Base-by-base conservation (phyloP, 2,329 filamentous ascomycete genomes). In the Ophiocordyceps camponoti-saundersi region DNA sequence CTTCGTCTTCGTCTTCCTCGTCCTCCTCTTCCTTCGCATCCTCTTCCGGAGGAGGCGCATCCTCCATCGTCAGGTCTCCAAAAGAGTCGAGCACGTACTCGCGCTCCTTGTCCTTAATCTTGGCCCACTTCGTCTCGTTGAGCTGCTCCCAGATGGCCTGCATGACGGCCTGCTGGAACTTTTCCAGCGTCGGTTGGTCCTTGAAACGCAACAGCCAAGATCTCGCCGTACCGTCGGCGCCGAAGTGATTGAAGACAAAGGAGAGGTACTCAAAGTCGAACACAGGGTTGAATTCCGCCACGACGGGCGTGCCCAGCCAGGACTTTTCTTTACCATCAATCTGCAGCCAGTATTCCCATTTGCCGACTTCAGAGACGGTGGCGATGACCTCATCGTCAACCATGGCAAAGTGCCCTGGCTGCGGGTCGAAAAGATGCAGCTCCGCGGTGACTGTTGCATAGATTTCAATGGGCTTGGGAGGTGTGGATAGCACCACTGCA, bases 241-340 rank as follows among this genome's bases (percentile, higher is more conserved):
- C 77, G 61, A 95, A 96, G 61, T 95, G 88, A 58, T 98, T 98
- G 74, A 98, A 98, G 58, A 98, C 95, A 61, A 96, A 96, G 0
- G 90, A 96, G n/a, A 95, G 72, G 57, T 90, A 96, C 62, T 98
- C 92, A 54, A 95, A 96, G 66, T 96, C 96, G 71, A 96, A 98
- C 20, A 98, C 89, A 0, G 92, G 92, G 56, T 96, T 96, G 63
- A 96, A 87, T 55, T 98, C 92, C 7, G 86, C 82, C 29, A 88
- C 72, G 29, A 98, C 79, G 2, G 82, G 75, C 53, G 94, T 85
- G 21, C 88, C 88, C 2, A 98, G 70, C 86, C 88, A 95, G 47
- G 89, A 80, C 57, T 79, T 80, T 32, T 85, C 78, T 39, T 77
- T 72, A 51, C 82, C 81, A 41, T 77, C 76, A 47, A 96, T 82